Conservation (phyloP, 768 basidiomycete species). For the Nevesoporus exiguus region DNA sequence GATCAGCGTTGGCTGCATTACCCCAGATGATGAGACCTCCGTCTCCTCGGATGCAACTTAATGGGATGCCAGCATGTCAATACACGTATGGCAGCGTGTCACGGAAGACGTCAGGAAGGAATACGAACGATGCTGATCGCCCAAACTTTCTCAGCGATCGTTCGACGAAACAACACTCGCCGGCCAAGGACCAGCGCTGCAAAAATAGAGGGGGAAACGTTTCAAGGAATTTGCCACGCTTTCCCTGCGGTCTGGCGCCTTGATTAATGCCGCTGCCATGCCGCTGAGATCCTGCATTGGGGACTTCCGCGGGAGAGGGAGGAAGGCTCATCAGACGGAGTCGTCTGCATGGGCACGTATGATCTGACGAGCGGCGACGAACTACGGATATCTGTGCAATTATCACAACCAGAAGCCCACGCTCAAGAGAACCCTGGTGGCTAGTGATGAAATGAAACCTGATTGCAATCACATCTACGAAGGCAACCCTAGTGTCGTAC, state of each 20-base stretch:
- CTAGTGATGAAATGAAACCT: constrained; percentile 1
- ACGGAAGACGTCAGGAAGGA: constrained; percentile 1
- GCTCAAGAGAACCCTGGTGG: constrained; percentile 5
- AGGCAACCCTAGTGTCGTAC: constrained; percentile 32
- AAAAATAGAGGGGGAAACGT: background rate
- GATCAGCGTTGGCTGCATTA: background rate
- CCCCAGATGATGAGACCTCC: constrained; percentile 1
- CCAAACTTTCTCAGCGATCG: background rate
- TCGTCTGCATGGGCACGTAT: background rate
- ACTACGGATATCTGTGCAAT: background rate
- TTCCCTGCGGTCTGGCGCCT: background rate
- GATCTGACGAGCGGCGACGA: background rate
- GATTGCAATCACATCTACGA: constrained; percentile 19
- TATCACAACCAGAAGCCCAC: constrained; percentile 7
- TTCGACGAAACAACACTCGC: background rate
- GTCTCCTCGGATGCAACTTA: background rate
- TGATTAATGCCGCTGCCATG: constrained; percentile 2
- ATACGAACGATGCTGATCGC: background rate
- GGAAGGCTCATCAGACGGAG: background rate
- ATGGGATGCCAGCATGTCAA: background rate
- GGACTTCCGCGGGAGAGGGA: background rate
- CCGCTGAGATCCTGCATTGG: background rate
- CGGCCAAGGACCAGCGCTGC: background rate
- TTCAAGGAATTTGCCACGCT: background rate
- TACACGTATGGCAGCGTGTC: background rate